Evolutionary conservation across 2,329 filamentous ascomycete species (phyloP), one percentile per base, ranked within the genome.

Genomic region (Hymenoscyphus albidus): DNA sequence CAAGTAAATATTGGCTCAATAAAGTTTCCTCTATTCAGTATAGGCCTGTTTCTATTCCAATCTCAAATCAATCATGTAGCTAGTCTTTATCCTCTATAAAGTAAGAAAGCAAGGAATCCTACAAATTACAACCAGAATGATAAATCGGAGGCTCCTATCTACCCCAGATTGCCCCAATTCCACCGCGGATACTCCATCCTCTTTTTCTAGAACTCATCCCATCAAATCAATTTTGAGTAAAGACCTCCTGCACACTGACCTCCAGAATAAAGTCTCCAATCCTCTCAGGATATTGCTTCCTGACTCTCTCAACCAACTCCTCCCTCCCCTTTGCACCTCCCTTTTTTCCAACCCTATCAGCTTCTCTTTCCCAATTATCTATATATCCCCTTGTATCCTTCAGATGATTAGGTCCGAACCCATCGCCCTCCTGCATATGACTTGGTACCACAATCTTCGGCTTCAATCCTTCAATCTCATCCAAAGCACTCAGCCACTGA

Each of bases 391-490:
- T 57, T 13, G 55, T 57, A 10, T 35, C 32, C 32, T 57, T 27
- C 31, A 57, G n/a, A 57, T 57, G 55, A 57, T 57, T 38, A 13
- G n/a, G 5, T 10, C 55, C 31, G 12, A 35, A 57, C 4, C 55
- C 55, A 38, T 57, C 55, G 2, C 55, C 13, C 9, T 57, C 55
- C 18, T 35, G 32, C 55, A n/a, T 57, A 18, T 57, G 55, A 38
- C 55, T 57, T 10, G 55, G 55, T 5, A 57, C 55, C 6, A 57
- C 55, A 38, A 57, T 35, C 55, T 57, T 57, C 10, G 55, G 55
- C 9, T 35, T 32, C 14, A 57, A 10, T 2, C 31, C 55, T 13
- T 57, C 55, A 13, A 57, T 57, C 31, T 57, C 31, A 38, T 32
- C 27, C 27, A 57, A 35, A n/a, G 55, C 55, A 18, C 31, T 35